Evolutionary conservation across 1,284 basidiomycete genomes (phyloP).

Genomic region (Abortiporus biennis): DNA sequence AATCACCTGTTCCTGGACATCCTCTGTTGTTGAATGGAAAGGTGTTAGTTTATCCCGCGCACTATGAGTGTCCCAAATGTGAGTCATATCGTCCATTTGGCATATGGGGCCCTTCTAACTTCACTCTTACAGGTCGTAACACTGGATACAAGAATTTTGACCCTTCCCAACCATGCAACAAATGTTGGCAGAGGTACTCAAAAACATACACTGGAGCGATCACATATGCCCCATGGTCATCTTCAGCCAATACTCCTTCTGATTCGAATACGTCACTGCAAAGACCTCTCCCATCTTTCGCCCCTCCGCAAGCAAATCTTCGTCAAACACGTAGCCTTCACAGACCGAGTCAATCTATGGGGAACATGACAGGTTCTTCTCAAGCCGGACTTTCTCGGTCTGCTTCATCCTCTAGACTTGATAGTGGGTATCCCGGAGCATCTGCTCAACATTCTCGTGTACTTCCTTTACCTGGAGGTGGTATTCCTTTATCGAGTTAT

Average conservation of each 20-base stretch:
- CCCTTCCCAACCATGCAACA: conserved; percentile 57
- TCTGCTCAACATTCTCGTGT: conserved; percentile 14
- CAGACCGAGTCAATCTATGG: conserved; percentile 12
- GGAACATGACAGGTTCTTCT: conserved; percentile 12
- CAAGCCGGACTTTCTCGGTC: conserved; percentile 14
- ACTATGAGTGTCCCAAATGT: conserved; percentile 52
- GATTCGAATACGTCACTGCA: conserved; percentile 29
- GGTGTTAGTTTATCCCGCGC: conserved; percentile 61
- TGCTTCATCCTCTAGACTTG: conserved; percentile 14
- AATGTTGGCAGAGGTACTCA: conserved; percentile 65
- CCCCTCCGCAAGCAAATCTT: conserved; percentile 17
- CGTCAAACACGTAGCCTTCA: conserved; percentile 9
- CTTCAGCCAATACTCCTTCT: conserved; percentile 14
- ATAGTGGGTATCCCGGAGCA: conserved; percentile 16
- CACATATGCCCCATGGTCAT: conserved; percentile 43
- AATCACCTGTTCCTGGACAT: conserved; percentile 54
- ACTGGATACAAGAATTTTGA: conserved; percentile 67
- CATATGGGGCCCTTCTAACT: background rate
- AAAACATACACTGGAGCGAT: conserved; percentile 55
- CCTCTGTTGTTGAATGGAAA: conserved; percentile 54
- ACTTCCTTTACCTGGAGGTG: conserved; percentile 18
- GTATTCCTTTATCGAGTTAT: conserved; percentile 19
- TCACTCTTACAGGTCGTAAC: conserved; percentile 46
- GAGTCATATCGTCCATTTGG: background rate
- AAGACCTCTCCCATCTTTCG: conserved; percentile 29